Evolutionary conservation across 208 protist species (phyloP), one percentile per base, ranked within the genome.

Genomic region (Trypanosoma rangeli): DNA sequence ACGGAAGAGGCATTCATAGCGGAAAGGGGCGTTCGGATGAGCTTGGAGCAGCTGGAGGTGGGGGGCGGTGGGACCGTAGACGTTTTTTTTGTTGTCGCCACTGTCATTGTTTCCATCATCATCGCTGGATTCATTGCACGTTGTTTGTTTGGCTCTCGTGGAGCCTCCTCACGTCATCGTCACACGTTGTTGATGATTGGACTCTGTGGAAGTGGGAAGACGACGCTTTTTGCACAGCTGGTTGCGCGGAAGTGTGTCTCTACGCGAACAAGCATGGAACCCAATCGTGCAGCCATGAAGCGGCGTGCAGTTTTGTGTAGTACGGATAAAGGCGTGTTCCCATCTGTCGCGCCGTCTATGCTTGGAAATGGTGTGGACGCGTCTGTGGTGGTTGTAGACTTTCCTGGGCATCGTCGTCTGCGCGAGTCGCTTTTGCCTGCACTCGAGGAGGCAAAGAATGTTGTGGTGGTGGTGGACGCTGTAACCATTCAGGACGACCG

Each of bases 401-500:
- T 72, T 68, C 91, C 91, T 12, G 91, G 91, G 0, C 86, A 94
- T 65, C 86, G 81, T 18, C 91, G 91, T 0, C 82, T 96, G 39
- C 83, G 81, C 16, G 70, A 75, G 22, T 71, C 60, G 5, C 73
- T 96, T 53, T 67, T 81, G 24, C 22, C 57, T 16, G 73, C 74
- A 33, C 69, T 94, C n/a, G 74, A 44, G 31, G 82, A 87, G 49
- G 83, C 86, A 10, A 63, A 66, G 12, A 78, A 72, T 26, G 77
- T 96, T 26, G 73, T 96, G 5, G 70, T 96, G 20, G 79, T 89
- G 28, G 80, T 96, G 29, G 89, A 96, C 56, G 29, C 82, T 1
- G 79, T 94, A 2, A 89, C 82, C 0, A 88, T 93, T 65, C 84
- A 93, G 28, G 89, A 95, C 69, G 82, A 86, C 52, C 79, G 74